Evolutionary conservation across 805 yeast genomes (phyloP).

Genomic region (Komagataella ulmi): DNA sequence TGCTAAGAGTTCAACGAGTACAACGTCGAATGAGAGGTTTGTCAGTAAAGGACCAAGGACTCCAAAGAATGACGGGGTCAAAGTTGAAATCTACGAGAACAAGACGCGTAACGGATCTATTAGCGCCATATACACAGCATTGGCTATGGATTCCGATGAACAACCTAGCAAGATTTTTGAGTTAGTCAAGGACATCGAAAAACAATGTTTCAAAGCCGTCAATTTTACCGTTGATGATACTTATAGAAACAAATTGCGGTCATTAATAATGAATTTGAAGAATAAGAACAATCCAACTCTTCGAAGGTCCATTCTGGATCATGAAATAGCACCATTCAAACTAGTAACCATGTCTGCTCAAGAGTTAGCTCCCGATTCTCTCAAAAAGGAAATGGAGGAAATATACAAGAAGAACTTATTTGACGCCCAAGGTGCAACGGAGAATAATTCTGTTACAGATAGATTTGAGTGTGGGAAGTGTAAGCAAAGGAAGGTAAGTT

Average conservation of each 20-base stretch:
- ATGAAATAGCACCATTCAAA: slow-evolving; percentile 51
- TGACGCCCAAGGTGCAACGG: slow-evolving; percentile 96
- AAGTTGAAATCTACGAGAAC: slow-evolving; percentile 56
- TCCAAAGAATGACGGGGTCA: slow-evolving; percentile 70
- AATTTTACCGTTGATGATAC: slow-evolving; percentile 41
- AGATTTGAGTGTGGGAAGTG: slow-evolving; percentile 96
- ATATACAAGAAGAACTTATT: slow-evolving; percentile 80
- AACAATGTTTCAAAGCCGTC: slow-evolving; percentile 50
- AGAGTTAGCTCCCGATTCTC: slow-evolving; percentile 89
- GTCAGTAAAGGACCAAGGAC: slow-evolving; percentile 50
- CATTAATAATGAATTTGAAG: slow-evolving; percentile 75
- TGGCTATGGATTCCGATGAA: slow-evolving; percentile 64
- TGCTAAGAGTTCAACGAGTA: slow-evolving; percentile 4
- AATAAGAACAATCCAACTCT: slow-evolving; percentile 84
- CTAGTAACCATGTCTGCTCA: slow-evolving; percentile 79
- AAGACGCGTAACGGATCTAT: slow-evolving; percentile 76
- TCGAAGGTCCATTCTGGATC: slow-evolving; percentile 50
- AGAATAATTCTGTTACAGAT: slow-evolving; percentile 91
- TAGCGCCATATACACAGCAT: slow-evolving; percentile 74
- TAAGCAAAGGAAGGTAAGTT: slow-evolving; percentile 92
- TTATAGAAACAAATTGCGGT: slow-evolving; percentile 75
- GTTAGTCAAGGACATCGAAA: slow-evolving; percentile 61
- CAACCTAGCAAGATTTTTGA: slow-evolving; percentile 38
- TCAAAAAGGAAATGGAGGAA: slow-evolving; percentile 74
- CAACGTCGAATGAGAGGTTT: slow-evolving; percentile 22